Percentiles rank a stretch among this genome's conserved stretches.
Conservation (phyloP, 495 filamentous ascomycete genomes). For the Trichoderma erinaceum region DNA sequence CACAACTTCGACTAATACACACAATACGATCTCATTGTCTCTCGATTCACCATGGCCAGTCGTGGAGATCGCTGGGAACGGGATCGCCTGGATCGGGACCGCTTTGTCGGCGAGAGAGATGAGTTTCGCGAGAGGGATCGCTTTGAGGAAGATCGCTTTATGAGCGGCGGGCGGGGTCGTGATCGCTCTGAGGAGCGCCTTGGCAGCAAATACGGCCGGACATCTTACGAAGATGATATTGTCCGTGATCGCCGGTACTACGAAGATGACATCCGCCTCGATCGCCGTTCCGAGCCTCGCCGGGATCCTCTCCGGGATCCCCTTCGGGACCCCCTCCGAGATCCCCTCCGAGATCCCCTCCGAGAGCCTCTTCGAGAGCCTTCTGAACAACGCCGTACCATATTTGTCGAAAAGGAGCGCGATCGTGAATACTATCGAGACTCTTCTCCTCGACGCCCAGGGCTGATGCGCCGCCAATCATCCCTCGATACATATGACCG, state of each 20-base stretch:
- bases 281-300: conserved; percentile 19
- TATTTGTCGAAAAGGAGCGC: conserved; percentile 31
- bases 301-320: conserved; percentile 22
- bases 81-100: conserved; percentile 32
- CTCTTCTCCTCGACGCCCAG: conserved; percentile 26
- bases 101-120: conserved; percentile 19
- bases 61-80: conserved; percentile 39
- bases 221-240: conserved; percentile 34
- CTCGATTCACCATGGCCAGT: conserved; percentile 23
- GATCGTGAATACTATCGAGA: conserved; percentile 25
- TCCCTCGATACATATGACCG: conserved; percentile 47
- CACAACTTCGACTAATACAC: background rate
- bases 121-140: conserved; percentile 25
- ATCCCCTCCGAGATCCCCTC: conserved; percentile 24
- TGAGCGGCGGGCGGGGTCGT: conserved; percentile 22
- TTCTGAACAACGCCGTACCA: conserved; percentile 24
- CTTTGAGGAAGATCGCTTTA: conserved; percentile 28
- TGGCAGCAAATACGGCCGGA: conserved; percentile 24
- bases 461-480: conserved; percentile 36
- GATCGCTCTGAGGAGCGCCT: conserved; percentile 30
- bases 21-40: background rate
- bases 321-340: conserved; percentile 6
- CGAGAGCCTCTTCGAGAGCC: conserved; percentile 25
- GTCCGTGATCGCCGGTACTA: conserved; percentile 34
- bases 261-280: conserved; percentile 32